A percentile compares a stretch with the other conserved stretches of the same genome.
Evolutionary conservation across 768 basidiomycete species (phyloP).

Genomic region (Pholiota microspora): DNA sequence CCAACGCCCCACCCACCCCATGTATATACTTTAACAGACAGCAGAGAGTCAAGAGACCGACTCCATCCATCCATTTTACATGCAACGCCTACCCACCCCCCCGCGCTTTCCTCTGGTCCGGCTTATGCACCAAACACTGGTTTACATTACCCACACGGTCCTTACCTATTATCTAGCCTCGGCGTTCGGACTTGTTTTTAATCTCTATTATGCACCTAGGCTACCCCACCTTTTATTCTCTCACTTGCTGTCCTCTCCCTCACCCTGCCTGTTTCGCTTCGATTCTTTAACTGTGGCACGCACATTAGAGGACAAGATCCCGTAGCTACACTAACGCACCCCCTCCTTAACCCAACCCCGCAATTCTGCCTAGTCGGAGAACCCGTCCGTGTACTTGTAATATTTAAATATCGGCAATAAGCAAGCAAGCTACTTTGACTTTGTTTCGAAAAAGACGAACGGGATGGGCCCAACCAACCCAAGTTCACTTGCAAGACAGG

Average conservation of each 20-base stretch:
- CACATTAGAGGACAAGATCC: not conserved
- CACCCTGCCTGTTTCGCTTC: not conserved
- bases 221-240: conserved; percentile 7
- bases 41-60: not conserved
- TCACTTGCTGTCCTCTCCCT: conserved; percentile 13
- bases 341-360: too few species aligned
- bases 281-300: conserved; percentile 3
- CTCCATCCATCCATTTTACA: conserved; percentile 1
- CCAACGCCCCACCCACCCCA: too few species aligned
- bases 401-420: not conserved
- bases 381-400: conserved; percentile 5
- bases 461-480: too few species aligned
- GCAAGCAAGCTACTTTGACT: conserved; percentile 2
- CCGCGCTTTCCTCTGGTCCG: conserved; percentile 2
- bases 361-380: conserved; percentile 3
- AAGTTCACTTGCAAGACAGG: not conserved
- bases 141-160: conserved; percentile 20
- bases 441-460: too few species aligned
- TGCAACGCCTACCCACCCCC: conserved; percentile 7
- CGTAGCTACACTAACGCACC: too few species aligned
- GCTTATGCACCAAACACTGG: conserved; percentile 3
- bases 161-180: conserved; percentile 17
- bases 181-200: conserved; percentile 20
- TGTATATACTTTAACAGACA: conserved; percentile 2
- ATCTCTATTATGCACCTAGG: conserved; percentile 11